Conservation (phyloP, 2,329 filamentous ascomycete genomes). For the Botrytis fabae region DNA sequence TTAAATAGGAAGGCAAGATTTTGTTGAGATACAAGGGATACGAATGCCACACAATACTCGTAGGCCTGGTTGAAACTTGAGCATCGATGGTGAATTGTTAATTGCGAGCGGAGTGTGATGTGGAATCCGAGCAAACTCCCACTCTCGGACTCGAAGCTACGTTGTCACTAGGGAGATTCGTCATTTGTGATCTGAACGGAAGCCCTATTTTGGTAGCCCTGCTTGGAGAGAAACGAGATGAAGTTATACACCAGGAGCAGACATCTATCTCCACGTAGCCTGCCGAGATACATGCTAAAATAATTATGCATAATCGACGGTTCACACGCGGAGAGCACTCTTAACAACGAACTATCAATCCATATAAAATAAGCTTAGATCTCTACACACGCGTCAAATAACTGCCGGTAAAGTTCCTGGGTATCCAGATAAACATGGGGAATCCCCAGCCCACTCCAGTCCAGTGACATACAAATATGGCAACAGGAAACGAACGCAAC, state of each 20-base stretch:
- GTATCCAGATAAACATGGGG: conserved; percentile 10
- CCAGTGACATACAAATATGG: not conserved
- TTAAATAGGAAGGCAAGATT: conserved; percentile 9
- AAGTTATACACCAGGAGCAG: not conserved
- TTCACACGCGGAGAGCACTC: not conserved
- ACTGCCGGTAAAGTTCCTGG: not conserved
- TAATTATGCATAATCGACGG: not conserved
- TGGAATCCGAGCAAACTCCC: not conserved
- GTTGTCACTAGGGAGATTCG: not conserved
- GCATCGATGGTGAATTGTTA: not conserved
- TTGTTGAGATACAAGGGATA: not conserved
- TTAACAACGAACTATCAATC: not conserved
- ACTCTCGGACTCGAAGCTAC: not conserved
- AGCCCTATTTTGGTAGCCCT: not conserved
- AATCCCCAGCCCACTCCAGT: not conserved
- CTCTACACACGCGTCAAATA: not conserved
- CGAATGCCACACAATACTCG: not conserved
- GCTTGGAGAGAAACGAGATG: not conserved
- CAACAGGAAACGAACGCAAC: not conserved
- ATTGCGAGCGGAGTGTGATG: not conserved
- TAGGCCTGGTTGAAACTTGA: not conserved
- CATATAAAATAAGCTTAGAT: not conserved
- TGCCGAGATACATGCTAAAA: not conserved
- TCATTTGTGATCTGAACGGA: not conserved
- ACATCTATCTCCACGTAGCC: not conserved